A percentile compares a stretch with the other conserved stretches of the same genome.
These are phyloP conservation scores for Chalara sp. DNA, from an alignment of 2,329 filamentous ascomycete genomes.

Conservation along the genomic window DNA sequence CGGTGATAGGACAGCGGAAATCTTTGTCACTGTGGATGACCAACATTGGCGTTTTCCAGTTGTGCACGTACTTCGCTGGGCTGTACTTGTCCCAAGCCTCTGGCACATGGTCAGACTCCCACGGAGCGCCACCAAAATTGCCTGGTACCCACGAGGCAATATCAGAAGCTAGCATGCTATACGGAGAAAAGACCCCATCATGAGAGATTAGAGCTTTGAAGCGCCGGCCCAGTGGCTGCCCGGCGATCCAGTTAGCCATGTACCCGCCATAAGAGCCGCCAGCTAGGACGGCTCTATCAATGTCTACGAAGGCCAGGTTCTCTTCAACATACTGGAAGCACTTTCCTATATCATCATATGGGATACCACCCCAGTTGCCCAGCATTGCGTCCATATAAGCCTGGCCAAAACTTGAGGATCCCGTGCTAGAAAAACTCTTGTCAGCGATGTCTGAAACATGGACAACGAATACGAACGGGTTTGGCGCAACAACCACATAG, in stretches of 20 bases:
- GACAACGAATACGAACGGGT: constrained; percentile 57
- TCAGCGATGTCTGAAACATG: not conserved
- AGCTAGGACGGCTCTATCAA: constrained; percentile 57
- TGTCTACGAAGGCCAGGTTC: constrained; percentile 60
- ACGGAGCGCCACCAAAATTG: constrained; percentile 51
- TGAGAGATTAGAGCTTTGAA: constrained; percentile 84
- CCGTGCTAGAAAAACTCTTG: not conserved
- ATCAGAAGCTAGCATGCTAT: not conserved
- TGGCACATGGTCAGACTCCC: constrained; percentile 41
- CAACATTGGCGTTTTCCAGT: constrained; percentile 81
- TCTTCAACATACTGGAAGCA: constrained; percentile 65
- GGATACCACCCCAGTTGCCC: constrained; percentile 42
- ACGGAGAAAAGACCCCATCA: constrained; percentile 61
- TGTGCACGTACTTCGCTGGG: constrained; percentile 48
- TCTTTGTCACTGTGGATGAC: constrained; percentile 84
- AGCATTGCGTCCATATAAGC: constrained; percentile 49
- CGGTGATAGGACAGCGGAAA: constrained; percentile 45
- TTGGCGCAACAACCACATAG: constrained; percentile 71
- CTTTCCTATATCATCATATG: constrained; percentile 73
- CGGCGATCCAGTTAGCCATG: constrained; percentile 86
- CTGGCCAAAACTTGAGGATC: constrained; percentile 70
- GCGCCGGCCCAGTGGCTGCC: constrained; percentile 68
- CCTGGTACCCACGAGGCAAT: constrained; percentile 36
- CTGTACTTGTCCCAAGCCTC: constrained; percentile 60
- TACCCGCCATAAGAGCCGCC: constrained; percentile 68